Evolutionary conservation across 2,329 filamentous ascomycete species (phyloP).

Genomic region (Fusarium sp.): DNA sequence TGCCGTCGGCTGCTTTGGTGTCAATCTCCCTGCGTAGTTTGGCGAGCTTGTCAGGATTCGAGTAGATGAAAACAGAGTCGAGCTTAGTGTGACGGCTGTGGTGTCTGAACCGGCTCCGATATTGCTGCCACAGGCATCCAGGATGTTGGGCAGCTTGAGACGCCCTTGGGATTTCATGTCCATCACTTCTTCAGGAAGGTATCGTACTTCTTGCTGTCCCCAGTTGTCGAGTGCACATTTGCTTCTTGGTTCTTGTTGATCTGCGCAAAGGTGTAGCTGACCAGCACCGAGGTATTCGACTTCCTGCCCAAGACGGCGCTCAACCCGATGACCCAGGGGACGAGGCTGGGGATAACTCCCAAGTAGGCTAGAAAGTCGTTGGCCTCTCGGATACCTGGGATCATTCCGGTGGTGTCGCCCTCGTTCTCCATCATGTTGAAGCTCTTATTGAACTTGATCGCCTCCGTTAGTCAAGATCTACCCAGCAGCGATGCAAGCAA

Average conservation of each 20-base stretch:
- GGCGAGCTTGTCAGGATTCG: neutral
- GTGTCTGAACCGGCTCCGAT: conserved; percentile 9
- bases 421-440: conserved; percentile 12
- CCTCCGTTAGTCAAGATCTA: conserved; percentile 3
- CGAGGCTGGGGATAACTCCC: neutral
- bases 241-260: neutral
- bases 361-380: conserved; percentile 4
- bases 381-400: conserved; percentile 4
- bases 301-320: neutral
- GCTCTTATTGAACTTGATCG: conserved; percentile 7
- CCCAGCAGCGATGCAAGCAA: neutral
- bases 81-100: conserved; percentile 7
- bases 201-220: conserved; percentile 6
- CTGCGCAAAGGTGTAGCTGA: conserved; percentile 1
- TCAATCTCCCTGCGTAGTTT: conserved; percentile 4
- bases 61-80: conserved; percentile 7
- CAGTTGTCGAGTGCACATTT: conserved; percentile 1
- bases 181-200: conserved; percentile 10
- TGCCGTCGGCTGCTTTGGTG: neutral
- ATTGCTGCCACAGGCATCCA: conserved; percentile 2
- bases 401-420: conserved; percentile 8
- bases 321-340: conserved; percentile 2
- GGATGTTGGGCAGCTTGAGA: neutral
- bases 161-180: conserved; percentile 6
- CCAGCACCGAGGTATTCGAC: conserved; percentile 1